Evolutionary conservation across 176 grass and related monocot genomes (phyloP), one percentile per base, ranked within the genome.

Genomic region (Alloteropsis semialata): DNA sequence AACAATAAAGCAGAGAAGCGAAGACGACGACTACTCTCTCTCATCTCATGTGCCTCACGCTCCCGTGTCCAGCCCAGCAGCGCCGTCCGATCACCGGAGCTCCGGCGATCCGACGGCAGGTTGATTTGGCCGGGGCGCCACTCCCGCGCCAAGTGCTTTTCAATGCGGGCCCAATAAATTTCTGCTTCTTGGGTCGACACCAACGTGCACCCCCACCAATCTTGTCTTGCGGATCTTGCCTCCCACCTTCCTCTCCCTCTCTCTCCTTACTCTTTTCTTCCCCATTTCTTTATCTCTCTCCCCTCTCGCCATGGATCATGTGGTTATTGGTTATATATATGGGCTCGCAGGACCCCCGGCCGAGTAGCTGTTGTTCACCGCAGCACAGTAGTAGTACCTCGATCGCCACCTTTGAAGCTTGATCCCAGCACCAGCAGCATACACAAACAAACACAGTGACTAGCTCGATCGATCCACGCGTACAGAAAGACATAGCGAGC

Each of bases 221-320:
- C 87, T 62, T 75, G 78, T 87, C 84, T 84, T 71, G 34, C 87
- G 91, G 91, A 90, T 90, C 91, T 87, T 90, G 87, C 72, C 87
- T 81, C 81, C 84, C 67, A 43, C 62, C 59, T 78, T 29, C 38
- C 25, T 29, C 76, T 34, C n/a, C 24, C 15, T 8, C 38, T 9
- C 77, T 19, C 45, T 14, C 28, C 53, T 56, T 22, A 53, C 54
- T 56, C 21, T 7, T 56, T 7, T 56, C 53, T 10, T 11, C 8
- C 9, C n/a, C n/a, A n/a, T n/a, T 57, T 8, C 6, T 1, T 9
- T 8, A 38, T 29, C 9, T 5, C 8, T 51, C 11, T 17, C 32
- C 24, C 17, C 10, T 43, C 67, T 59, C 21, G 2, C 38, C 37
- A 18, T 37, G 29, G 51, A 37, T 24, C 39, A 43, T 71, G 68